These are phyloP conservation scores for Hydrangea macrophylla DNA, from an alignment of 148 eudicot species.

Conservation along the genomic window DNA sequence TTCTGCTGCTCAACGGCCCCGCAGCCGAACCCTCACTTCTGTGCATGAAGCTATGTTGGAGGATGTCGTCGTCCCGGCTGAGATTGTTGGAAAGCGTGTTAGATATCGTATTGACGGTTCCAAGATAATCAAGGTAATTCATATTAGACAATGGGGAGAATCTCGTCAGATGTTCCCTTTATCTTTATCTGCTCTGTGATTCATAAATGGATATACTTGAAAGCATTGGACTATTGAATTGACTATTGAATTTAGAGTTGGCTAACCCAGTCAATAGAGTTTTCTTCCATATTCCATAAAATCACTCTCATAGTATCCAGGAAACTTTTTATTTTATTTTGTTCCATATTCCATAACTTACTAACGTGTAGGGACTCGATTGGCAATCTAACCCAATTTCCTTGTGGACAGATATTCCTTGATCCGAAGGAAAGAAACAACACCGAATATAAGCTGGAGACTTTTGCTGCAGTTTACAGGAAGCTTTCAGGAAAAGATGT, in stretches of 20 bases:
- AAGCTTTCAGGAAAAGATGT: constrained; percentile 66
- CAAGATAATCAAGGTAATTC: constrained; percentile 42
- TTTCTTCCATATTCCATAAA: too few species aligned
- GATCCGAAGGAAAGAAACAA: constrained; percentile 52
- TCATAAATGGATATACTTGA: too few species aligned
- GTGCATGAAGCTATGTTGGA: constrained; percentile 49
- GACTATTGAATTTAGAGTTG: too few species aligned
- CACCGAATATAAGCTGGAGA: constrained; percentile 64
- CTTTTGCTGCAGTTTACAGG: constrained; percentile 54
- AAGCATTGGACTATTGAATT: too few species aligned
- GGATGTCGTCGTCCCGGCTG: constrained; percentile 50
- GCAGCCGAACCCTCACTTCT: constrained; percentile 43
- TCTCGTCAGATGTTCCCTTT: background rate
- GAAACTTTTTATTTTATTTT: too few species aligned
- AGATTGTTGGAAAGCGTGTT: constrained; percentile 47
- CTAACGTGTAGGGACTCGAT: background rate
- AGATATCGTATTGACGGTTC: constrained; percentile 48
- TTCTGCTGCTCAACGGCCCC: constrained; percentile 41
- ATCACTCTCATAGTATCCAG: too few species aligned
- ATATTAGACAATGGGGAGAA: background rate
- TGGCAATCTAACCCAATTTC: background rate
- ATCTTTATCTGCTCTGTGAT: background rate
- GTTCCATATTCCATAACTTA: background rate
- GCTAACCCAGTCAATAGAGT: too few species aligned
- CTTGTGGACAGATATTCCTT: constrained; percentile 29